Evolutionary conservation across 768 basidiomycete species (phyloP), one percentile per base, ranked within the genome.

Genomic region (Kwoniella heveanensis): DNA sequence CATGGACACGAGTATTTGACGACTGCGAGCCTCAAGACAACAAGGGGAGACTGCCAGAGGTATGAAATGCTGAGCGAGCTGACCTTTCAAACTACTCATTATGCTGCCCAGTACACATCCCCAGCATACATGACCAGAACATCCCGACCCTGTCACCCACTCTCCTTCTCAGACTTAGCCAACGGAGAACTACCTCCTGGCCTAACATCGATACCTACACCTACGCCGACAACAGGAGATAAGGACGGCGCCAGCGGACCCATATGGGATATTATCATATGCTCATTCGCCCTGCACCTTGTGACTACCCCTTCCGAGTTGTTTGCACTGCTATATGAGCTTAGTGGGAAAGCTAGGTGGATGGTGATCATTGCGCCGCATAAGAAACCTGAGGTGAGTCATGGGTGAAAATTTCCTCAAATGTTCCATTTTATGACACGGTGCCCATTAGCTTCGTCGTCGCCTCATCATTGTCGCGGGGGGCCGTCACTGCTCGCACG

Each of bases 241-340:
- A 13, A 6, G 32, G 8, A 15, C n/a, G n/a, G n/a, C n/a, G n/a
- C n/a, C n/a, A 59, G 50, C 13, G 57, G 13, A 27, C 63, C 65
- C 10, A 57, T 72, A 52, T 81, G 86, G 46, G 88, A 90, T 68
- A 83, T 90, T 79, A 84, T 87, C 15, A 75, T 90, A 22, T 88
- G 88, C 70, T 89, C 88, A 2, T 90, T 90, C 70, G 88, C 88
- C 9, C 77, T 90, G 27, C 89, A 90, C 71, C 85, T 90, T 36
- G 77, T 89, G 30, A 85, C 85, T 49, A 83, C 82, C 25, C 73
- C 86, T 1, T 88, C 86, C 0, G 85, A 86, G 57, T 80, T 90
- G 21, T 90, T 86, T 71, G 81, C 86, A 8, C 79, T 90, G 8
- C 81, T 89, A 13, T 86, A 84, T 81, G 86, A 88, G 69, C 77